These are phyloP conservation scores for Scutellaria minor DNA, from an alignment of 257 asterid genomes.

Conservation along the genomic window DNA sequence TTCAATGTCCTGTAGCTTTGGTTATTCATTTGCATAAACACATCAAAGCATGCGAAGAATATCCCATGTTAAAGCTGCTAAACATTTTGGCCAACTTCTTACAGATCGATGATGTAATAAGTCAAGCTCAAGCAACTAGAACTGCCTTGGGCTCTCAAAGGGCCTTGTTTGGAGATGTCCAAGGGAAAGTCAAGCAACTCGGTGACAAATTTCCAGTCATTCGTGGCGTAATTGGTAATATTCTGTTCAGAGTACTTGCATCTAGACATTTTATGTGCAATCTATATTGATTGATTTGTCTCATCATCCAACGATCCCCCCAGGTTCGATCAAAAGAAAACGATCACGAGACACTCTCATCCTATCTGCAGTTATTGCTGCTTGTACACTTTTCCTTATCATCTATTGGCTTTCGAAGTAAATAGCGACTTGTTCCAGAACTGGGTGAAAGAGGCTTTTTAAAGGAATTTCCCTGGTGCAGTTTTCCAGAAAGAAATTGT, in stretches of 20 bases:
- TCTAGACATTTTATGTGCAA: slow-evolving; percentile 1
- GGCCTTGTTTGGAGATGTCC: slow-evolving; percentile 84
- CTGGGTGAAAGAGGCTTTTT: slow-evolving; percentile 10
- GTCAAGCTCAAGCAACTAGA: slow-evolving; percentile 94
- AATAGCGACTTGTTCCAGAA: slow-evolving; percentile 23
- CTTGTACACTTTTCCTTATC: slow-evolving; percentile 86
- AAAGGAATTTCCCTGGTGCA: slow-evolving; percentile 21
- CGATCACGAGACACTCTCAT: slow-evolving; percentile 86
- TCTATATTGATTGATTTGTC: slow-evolving; percentile 13
- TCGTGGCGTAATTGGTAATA: slow-evolving; percentile 80
- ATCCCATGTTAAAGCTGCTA: not conserved
- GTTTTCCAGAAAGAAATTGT: not conserved
- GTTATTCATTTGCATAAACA: not conserved
- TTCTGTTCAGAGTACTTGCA: slow-evolving; percentile 19
- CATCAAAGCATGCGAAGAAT: slow-evolving; percentile 4
- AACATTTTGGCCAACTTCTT: slow-evolving; percentile 24
- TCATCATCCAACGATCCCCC: slow-evolving; percentile 29
- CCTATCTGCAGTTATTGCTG: slow-evolving; percentile 89
- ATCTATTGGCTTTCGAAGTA: slow-evolving; percentile 92
- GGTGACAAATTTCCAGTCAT: slow-evolving; percentile 84
- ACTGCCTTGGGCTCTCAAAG: slow-evolving; percentile 81
- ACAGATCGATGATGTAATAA: slow-evolving; percentile 90
- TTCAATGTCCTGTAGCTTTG: slow-evolving; percentile 3
- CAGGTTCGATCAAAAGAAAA: slow-evolving; percentile 88
- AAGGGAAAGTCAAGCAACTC: slow-evolving; percentile 82